Percentiles rank a stretch among this genome's conserved stretches.
These are phyloP conservation scores for Ceriops zippeliana DNA, from an alignment of 345 rosid species.

Conservation along the genomic window DNA sequence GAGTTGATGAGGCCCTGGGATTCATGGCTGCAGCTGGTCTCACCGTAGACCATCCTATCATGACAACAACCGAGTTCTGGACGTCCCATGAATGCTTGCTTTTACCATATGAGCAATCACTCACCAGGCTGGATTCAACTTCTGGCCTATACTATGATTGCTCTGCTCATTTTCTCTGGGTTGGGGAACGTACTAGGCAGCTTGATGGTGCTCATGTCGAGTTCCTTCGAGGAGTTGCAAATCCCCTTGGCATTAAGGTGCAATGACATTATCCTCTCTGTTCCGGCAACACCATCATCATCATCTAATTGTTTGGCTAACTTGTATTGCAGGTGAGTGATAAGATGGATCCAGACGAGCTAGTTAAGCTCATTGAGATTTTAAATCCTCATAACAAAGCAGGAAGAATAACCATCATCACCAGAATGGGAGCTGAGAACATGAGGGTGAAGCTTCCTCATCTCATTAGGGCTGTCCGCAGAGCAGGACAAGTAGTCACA, in stretches of 20 bases:
- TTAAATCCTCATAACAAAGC: slow-evolving; percentile 26
- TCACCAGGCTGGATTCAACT: slow-evolving; percentile 30
- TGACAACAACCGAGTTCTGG: slow-evolving; percentile 31
- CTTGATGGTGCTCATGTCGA: slow-evolving; percentile 34
- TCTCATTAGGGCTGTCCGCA: slow-evolving; percentile 25
- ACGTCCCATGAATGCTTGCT: slow-evolving; percentile 31
- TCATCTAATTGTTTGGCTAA: background rate
- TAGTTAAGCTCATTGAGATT: slow-evolving; percentile 27
- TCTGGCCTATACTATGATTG: slow-evolving; percentile 28
- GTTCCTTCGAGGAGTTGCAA: slow-evolving; percentile 31
- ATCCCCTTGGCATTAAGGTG: slow-evolving; percentile 33
- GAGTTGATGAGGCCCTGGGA: slow-evolving; percentile 29
- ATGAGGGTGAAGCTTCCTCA: slow-evolving; percentile 30
- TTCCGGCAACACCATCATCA: background rate
- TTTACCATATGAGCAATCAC: slow-evolving; percentile 29
- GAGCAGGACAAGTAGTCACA: slow-evolving; percentile 24
- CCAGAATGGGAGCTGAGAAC: slow-evolving; percentile 35
- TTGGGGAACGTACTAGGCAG: slow-evolving; percentile 31
- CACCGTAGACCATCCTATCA: slow-evolving; percentile 28
- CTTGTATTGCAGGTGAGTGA: slow-evolving; percentile 26
- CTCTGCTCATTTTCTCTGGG: slow-evolving; percentile 33
- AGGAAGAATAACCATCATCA: slow-evolving; percentile 28
- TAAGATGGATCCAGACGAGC: slow-evolving; percentile 29
- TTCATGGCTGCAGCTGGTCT: slow-evolving; percentile 31
- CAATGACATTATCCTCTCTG: background rate